Base-by-base conservation (phyloP, 257 asterid genomes). In the Solanum bulbocastanum region DNA sequence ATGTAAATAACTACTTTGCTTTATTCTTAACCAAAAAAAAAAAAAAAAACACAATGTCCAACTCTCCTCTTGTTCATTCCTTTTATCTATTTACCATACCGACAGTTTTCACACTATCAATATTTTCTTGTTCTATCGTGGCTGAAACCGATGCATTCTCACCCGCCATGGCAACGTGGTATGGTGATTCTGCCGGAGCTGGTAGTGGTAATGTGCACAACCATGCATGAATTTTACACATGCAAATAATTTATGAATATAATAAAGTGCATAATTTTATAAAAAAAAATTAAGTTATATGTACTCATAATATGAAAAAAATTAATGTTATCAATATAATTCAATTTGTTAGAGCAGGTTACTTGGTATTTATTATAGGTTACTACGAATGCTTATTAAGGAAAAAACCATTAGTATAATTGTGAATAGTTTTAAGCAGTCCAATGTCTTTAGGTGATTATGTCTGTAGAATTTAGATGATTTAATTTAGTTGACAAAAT, bases 141-240 rank as follows among this genome's bases (percentile, higher is more conserved):
- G 56, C 33, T 75, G 83, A 37, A 75, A 37, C 12, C 4, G 56
- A 75, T 75, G 33, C 56, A 37, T 86, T 66, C 32, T 68, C 25
- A 71, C 85, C 87, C 7, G 81, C 85, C 6, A 18, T 88, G 30
- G 85, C 85, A 18, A 88, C 85, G 66, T 88, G 42, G 65, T 88
- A 72, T 58, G 89, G 87, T 1, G 33, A 20, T 25, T 58, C 87
- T 9, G 22, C 65, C 15, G 87, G 89, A 46, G 65, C 87, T 52
- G 89, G 89, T 23, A 35, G 66, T 49, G 87, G 89, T 87, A 71
- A 22, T 42, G 56, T 35, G 36, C 83, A 39, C 56, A 37, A n/a
- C 52, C 18, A 37, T 75, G 35, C 56, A 37, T 75, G 83, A 75
- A 23, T 5, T 12, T 44, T 44, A 75, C 30, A 23, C 56, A 73